Base-by-base conservation (phyloP, 257 asterid genomes). In the Ilex aquifolium region DNA sequence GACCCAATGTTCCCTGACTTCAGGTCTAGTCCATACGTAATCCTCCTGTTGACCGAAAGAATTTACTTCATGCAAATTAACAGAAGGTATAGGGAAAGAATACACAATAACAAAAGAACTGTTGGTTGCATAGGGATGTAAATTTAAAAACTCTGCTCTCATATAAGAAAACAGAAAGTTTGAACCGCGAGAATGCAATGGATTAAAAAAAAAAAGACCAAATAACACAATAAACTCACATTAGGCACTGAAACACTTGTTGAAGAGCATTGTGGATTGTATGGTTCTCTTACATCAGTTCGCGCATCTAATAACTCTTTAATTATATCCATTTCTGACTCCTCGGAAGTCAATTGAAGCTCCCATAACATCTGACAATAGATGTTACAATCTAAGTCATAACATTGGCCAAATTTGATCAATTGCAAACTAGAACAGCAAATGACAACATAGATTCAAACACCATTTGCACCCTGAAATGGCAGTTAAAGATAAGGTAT, bases 331-430 rank as follows among this genome's bases (percentile, higher is more conserved):
- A 32, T 29, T 0, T 67, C 68, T 40, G 63, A 63, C 65, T 72
- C 77, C 36, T 72, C 73, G 3, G 53, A 54, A 58, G 66, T 72
- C 57, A 3, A 21, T 44, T 67, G 66, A 58, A 72, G 69, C 65
- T 1, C 44, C 73, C 69, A 57, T 31, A 55, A 0, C 6, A 72
- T 58, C 73, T 67, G 56, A 11, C 2, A 60, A 12, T 5, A 10
- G 44, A 10, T 27, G 44, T 49, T 14, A 67, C 27, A 31, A 62
- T 31, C 27, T 31, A 49, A 36, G 5, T 40, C 31, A 0, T 16
- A 68, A 63, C 61, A 57, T 6, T 0, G 10, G 40, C 13, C 48
- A 53, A 59, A 59, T 32, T 6, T 30, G 31, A 69, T 56, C 32
- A 14, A 32, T 31, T 10, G 0, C 14, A 36, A 44, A 31, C 16